These are phyloP conservation scores for Naegleria fowleri DNA, from an alignment of 208 protist species.

Conservation along the genomic window DNA sequence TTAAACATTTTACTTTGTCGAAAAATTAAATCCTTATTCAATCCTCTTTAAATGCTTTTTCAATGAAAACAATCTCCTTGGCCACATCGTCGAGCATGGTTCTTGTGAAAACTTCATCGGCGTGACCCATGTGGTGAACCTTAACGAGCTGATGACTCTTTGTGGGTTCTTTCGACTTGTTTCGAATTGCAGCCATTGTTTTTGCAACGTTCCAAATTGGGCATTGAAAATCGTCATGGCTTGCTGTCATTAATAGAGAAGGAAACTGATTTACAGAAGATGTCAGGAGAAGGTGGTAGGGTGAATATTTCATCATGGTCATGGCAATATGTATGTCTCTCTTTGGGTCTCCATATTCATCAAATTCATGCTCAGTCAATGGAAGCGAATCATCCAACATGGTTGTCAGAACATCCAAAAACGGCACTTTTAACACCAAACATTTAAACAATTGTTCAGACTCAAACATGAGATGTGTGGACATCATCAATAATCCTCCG, in stretches of 20 bases:
- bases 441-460: not conserved
- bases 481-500: not conserved
- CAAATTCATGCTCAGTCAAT: conserved; percentile 26
- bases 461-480: not conserved
- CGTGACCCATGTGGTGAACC: not conserved
- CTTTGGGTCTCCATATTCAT: conserved; percentile 30
- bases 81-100: not conserved
- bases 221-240: not conserved
- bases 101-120: not conserved
- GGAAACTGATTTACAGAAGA: not conserved
- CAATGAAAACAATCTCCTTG: not conserved
- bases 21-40: not conserved
- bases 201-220: not conserved
- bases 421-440: conserved; percentile 23
- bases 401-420: conserved; percentile 25
- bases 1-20: not conserved
- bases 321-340: not conserved
- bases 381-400: conserved; percentile 19
- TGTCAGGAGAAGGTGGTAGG: not conserved
- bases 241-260: not conserved
- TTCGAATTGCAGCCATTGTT: not conserved
- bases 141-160: not conserved
- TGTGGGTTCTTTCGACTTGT: not conserved
- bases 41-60: not conserved
- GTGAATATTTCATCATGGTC: conserved; percentile 18